A percentile compares a stretch with the other conserved stretches of the same genome.
Evolutionary conservation across 2,329 filamentous ascomycete species (phyloP).

Genomic region (Sclerotiophoma versabilis): DNA sequence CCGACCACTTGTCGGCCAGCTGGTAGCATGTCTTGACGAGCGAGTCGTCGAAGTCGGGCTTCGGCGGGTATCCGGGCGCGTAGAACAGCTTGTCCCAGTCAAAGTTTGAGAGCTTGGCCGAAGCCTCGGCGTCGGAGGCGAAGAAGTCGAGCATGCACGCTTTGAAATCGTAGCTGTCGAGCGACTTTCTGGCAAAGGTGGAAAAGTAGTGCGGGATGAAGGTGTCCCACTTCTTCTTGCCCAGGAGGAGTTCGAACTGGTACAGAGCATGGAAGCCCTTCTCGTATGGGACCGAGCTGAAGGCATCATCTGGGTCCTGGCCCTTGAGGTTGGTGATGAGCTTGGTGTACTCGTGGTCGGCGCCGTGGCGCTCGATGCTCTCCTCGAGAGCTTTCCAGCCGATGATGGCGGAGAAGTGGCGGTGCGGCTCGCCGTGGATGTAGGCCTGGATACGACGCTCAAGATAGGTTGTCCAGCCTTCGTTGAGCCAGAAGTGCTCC

Average conservation of each 20-base stretch:
- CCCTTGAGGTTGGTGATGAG: conserved; percentile 86
- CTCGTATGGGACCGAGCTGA: conserved; percentile 91
- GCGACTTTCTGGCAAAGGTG: conserved; percentile 81
- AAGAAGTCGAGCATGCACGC: conserved; percentile 88
- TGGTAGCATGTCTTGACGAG: conserved; percentile 86
- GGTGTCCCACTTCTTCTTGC: conserved; percentile 86
- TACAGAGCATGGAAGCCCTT: conserved; percentile 97
- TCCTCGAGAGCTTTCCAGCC: conserved; percentile 92
- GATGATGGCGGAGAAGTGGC: conserved; percentile 94
- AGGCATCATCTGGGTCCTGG: conserved; percentile 94
- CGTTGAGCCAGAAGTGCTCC: conserved; percentile 78
- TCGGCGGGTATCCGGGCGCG: conserved; percentile 84
- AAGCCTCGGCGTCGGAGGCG: conserved; percentile 66
- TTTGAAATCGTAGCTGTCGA: conserved; percentile 96
- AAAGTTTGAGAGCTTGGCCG: conserved; percentile 71
- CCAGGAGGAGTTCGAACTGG: conserved; percentile 84
- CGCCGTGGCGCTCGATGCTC: conserved; percentile 77
- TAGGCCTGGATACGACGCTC: conserved; percentile 82
- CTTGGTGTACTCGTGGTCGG: conserved; percentile 91
- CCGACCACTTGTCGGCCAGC: conserved; percentile 82
- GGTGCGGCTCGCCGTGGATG: conserved; percentile 82
- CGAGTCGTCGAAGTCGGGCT: conserved; percentile 88
- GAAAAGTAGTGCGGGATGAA: conserved; percentile 97
- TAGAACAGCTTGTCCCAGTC: conserved; percentile 94
- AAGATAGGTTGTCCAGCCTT: conserved; percentile 93